Conservation (phyloP, 257 asterid species). For the Solanum sitiens region DNA sequence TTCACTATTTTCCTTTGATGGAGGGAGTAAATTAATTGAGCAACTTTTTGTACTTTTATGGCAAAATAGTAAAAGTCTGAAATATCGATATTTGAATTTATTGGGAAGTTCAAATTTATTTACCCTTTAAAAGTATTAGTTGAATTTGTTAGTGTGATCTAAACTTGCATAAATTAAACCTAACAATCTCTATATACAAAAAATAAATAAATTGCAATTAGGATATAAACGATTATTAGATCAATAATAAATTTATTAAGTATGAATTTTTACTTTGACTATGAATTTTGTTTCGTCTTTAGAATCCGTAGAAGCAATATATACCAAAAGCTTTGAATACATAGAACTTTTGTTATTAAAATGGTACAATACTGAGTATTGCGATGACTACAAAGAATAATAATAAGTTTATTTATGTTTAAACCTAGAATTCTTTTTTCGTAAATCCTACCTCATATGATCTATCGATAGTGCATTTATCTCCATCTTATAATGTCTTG, state of each 20-base stretch:
- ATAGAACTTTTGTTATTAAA: too few relatives aligned
- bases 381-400: too few relatives aligned
- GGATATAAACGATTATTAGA: too few relatives aligned
- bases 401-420: too few relatives aligned
- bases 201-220: background rate
- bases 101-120: background rate
- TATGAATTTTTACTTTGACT: background rate
- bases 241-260: background rate
- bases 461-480: too few relatives aligned
- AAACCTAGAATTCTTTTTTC: too few relatives aligned
- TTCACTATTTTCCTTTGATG: background rate
- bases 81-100: background rate
- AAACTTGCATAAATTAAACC: too few relatives aligned
- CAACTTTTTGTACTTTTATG: too few relatives aligned
- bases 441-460: too few relatives aligned
- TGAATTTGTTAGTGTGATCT: too few relatives aligned
- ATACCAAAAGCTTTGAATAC: background rate
- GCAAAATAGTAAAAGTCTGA: background rate
- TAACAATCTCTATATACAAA: too few relatives aligned
- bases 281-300: background rate
- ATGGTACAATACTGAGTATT: background rate
- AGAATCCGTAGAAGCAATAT: background rate
- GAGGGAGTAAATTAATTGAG: background rate
- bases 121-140: background rate
- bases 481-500: too few relatives aligned